These are phyloP conservation scores for Strombidium stylifer DNA, from an alignment of 73 alveolate genomes.

Conservation along the genomic window DNA sequence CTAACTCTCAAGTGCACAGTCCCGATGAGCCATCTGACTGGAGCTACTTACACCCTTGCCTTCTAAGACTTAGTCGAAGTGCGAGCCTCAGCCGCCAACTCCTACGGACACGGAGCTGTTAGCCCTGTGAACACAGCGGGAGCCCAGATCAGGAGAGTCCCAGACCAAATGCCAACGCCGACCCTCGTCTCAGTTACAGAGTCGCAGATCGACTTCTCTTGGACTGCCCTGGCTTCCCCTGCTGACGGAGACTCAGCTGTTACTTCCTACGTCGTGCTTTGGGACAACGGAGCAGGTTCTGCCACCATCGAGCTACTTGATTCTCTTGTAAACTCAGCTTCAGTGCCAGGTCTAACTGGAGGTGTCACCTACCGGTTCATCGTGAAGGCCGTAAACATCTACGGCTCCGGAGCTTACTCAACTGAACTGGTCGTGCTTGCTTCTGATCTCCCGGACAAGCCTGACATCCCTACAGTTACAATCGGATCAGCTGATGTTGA, in stretches of 20 bases:
- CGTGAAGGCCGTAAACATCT: conserved; percentile 45
- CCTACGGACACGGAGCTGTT: conserved; percentile 33
- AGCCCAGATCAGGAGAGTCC: conserved; percentile 18
- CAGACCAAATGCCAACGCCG: conserved; percentile 27
- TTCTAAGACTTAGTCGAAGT: conserved; percentile 13
- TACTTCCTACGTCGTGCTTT: neutral
- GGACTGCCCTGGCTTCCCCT: neutral
- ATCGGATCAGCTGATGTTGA: neutral
- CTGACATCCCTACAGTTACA: conserved; percentile 13
- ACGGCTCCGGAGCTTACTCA: conserved; percentile 43
- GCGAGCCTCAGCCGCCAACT: conserved; percentile 27
- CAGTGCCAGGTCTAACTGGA: conserved; percentile 32
- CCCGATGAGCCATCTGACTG: conserved; percentile 31
- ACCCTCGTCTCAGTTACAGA: neutral
- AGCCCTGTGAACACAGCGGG: conserved; percentile 18
- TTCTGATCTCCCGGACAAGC: conserved; percentile 17
- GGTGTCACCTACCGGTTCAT: conserved; percentile 35
- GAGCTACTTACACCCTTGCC: neutral
- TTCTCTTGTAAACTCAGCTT: neutral
- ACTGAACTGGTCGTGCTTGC: neutral
- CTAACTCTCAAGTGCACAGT: conserved; percentile 10
- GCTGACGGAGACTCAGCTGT: conserved; percentile 1
- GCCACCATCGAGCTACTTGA: neutral
- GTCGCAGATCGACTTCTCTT: neutral
- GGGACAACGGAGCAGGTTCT: neutral